Evolutionary conservation across 73 alveolate genomes (phyloP).

Genomic region (Stentor roeselii): DNA sequence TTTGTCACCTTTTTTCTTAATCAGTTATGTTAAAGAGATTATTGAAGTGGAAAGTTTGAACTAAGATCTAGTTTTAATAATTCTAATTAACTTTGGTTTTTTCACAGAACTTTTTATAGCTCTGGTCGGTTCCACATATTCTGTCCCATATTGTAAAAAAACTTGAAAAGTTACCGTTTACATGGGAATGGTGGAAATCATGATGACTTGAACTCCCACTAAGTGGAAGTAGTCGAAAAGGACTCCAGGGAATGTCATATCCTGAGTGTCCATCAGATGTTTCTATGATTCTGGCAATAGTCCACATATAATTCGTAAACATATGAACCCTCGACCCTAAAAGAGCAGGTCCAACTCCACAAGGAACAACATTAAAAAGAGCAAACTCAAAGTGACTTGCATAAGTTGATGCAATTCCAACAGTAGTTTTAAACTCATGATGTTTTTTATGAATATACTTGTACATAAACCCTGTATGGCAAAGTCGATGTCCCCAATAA

Average conservation of each 20-base stretch:
- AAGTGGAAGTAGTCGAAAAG: slow-evolving; percentile 74
- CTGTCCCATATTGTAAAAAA: slow-evolving; percentile 67
- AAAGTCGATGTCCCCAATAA: slow-evolving; percentile 58
- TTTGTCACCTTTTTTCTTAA: not conserved
- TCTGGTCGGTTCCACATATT: slow-evolving; percentile 34
- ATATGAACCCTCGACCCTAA: not conserved
- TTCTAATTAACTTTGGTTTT: too few relatives aligned
- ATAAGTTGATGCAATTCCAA: slow-evolving; percentile 61
- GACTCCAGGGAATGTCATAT: slow-evolving; percentile 73
- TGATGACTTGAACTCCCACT: slow-evolving; percentile 59
- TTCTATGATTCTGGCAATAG: slow-evolving; percentile 39
- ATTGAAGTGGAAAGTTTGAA: too few relatives aligned
- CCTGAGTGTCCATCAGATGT: slow-evolving; percentile 60
- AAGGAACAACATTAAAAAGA: slow-evolving; percentile 54
- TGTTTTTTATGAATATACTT: slow-evolving; percentile 58
- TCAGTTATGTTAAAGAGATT: not conserved
- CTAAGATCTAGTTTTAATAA: too few relatives aligned
- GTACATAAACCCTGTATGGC: slow-evolving; percentile 57
- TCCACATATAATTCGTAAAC: not conserved
- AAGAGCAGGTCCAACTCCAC: slow-evolving; percentile 38
- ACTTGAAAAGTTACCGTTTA: slow-evolving; percentile 57
- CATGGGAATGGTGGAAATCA: slow-evolving; percentile 71
- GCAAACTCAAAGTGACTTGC: slow-evolving; percentile 69
- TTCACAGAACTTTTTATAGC: not conserved
- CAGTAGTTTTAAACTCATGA: slow-evolving; percentile 59